Evolutionary conservation across 108 stramenopile species (phyloP), one percentile per base, ranked within the genome.

Genomic region (Aurantiochytrium sp.): DNA sequence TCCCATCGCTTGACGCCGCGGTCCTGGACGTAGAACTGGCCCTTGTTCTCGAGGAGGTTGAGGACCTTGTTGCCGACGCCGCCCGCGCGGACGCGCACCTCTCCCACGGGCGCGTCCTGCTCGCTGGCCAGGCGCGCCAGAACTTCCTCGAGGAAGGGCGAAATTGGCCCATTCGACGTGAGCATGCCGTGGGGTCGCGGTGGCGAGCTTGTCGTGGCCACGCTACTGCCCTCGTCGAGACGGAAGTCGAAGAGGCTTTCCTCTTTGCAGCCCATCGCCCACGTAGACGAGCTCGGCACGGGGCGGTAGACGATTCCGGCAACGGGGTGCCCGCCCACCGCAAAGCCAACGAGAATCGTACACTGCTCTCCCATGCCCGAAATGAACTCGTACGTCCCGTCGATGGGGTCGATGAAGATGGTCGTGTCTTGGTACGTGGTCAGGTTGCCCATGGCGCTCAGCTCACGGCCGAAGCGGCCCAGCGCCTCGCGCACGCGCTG

Each of bases 391-490:
- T 92, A 91, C 39, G 96, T 96, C 48, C 94, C 96, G 89, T 96
- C 96, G 22, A 96, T 90, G 10, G 96, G 96, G 88, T 96, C 96
- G n/a, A 96, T 92, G 81, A 95, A 94, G 81, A 95, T 90, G 32
- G 87, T 68, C 2, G 30, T 22, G 19, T 86, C 87, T 88, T 89
- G 30, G 92, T 94, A 91, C 89, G 92, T 37, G 91, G 93, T 68
- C 90, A 92, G 52, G 27, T 34, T 19, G 65, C 91, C 68, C 87
- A 92, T 42, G 50, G 54, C 27, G 32, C 88, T 21, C 36, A 93
- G 93, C 85, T 93, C 92, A 27, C 50, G 69, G 45, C n/a, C n/a
- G n/a, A n/a, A n/a, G n/a, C n/a, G n/a, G n/a, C n/a, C n/a, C n/a
- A n/a, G n/a, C n/a, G n/a, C n/a, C n/a, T n/a, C n/a, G n/a, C n/a